Conservation (phyloP, 345 rosid species). For the Cochlearia excelsa region DNA sequence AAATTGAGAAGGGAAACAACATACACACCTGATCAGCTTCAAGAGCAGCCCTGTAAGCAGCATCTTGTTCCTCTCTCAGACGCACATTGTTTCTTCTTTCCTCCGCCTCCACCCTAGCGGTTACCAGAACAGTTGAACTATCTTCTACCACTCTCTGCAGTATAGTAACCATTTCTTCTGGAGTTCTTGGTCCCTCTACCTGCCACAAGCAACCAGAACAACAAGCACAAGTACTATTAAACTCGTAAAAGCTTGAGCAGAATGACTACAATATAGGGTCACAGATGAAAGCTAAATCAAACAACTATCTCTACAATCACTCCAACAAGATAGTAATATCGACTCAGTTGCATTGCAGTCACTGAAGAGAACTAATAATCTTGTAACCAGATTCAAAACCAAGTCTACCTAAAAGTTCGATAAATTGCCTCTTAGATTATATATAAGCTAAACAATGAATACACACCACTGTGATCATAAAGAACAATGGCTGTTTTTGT, state of each 20-base stretch:
- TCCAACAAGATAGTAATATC: slow-evolving; percentile 5
- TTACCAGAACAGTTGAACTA: slow-evolving; percentile 78
- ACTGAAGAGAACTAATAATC: slow-evolving; percentile 1
- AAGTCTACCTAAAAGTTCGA: slow-evolving; percentile 9
- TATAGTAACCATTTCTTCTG: slow-evolving; percentile 67
- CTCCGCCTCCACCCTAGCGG: slow-evolving; percentile 90
- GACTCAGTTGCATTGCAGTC: background rate
- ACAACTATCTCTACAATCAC: slow-evolving; percentile 5
- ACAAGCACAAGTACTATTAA: background rate
- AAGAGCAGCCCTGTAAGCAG: slow-evolving; percentile 95
- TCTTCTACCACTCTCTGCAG: slow-evolving; percentile 94
- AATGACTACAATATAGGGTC: background rate
- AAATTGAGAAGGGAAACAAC: background rate
- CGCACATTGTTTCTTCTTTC: slow-evolving; percentile 80
- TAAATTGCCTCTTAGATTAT: background rate
- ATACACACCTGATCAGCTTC: slow-evolving; percentile 89
- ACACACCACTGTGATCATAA: background rate
- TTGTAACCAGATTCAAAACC: background rate
- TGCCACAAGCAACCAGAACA: slow-evolving; percentile 33
- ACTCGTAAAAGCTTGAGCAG: slow-evolving; percentile 1
- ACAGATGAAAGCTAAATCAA: slow-evolving; percentile 1
- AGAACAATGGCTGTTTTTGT: background rate
- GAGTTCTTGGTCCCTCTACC: slow-evolving; percentile 92
- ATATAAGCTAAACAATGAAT: background rate
- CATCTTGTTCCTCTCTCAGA: slow-evolving; percentile 97